A percentile compares a stretch with the other conserved stretches of the same genome.
phyloP scores from a whole-genome alignment of 768 basidiomycete species.

The Phylloporus sp. region DNA sequence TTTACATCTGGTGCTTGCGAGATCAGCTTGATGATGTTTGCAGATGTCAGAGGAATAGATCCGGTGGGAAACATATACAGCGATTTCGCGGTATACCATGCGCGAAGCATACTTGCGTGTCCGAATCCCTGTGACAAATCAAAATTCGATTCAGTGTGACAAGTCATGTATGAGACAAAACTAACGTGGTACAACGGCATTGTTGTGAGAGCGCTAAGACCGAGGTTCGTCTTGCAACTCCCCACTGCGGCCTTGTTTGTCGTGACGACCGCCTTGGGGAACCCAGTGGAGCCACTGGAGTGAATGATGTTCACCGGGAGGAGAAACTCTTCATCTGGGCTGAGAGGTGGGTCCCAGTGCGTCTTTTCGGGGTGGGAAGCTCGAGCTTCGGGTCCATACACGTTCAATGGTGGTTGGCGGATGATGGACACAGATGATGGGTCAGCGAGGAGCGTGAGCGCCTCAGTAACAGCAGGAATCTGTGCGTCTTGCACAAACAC shows the following conservation, averaged over 20 bases:
- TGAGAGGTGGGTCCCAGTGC: conserved; percentile 17
- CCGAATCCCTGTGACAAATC: conserved; percentile 17
- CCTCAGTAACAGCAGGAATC: conserved; percentile 10
- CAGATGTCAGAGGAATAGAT: conserved; percentile 43
- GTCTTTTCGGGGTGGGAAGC: conserved; percentile 18
- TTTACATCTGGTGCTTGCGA: conserved; percentile 31
- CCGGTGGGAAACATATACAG: conserved; percentile 42
- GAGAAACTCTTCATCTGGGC: conserved; percentile 19
- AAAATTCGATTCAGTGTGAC: neutral
- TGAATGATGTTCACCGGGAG: conserved; percentile 23
- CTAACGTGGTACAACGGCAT: conserved; percentile 34
- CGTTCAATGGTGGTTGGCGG: conserved; percentile 17
- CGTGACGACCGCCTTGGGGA: conserved; percentile 41
- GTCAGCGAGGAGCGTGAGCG: conserved; percentile 17
- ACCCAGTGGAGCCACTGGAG: conserved; percentile 41
- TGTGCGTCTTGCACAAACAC: conserved; percentile 20
- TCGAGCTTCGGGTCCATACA: conserved; percentile 17
- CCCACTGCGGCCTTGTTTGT: conserved; percentile 36
- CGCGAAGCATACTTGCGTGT: conserved; percentile 34
- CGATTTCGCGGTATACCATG: conserved; percentile 38
- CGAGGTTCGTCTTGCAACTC: conserved; percentile 34
- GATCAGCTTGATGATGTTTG: conserved; percentile 40
- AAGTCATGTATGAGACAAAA: neutral
- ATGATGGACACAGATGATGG: conserved; percentile 20
- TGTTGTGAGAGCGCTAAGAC: conserved; percentile 18